Base-by-base conservation (phyloP, 495 filamentous ascomycete genomes). In the Hyphodiscus hymeniophilus region DNA sequence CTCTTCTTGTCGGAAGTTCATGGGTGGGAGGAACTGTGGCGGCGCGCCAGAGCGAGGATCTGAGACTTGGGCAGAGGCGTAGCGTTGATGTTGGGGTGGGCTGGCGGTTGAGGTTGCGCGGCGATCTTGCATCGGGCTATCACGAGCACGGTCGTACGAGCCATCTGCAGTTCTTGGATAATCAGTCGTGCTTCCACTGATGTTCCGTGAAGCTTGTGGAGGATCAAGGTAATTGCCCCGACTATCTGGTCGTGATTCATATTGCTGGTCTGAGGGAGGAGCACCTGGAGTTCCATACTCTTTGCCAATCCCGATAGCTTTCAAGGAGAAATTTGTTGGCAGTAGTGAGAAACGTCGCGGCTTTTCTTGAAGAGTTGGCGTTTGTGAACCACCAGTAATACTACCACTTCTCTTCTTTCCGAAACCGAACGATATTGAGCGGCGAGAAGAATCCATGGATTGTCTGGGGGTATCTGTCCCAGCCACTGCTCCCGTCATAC, bases 261-360 rank as follows among this genome's bases (percentile, higher is more conserved):
- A 70, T 24, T 63, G 65, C 3, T 63, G 59, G 8, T 69, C 34
- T 71, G 73, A 0, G 66, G 70, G 23, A 69, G 58, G 47, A 70
- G 70, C 5, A 64, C 62, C 60, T 23, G 52, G 45, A 2, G 63
- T 55, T 3, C 58, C 48, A 11, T 72, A 63, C 15, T 76, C 72
- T 54, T 69, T 74, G 54, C 70, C 60, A 55, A 73, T 63, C 17
- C 65, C 74, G 45, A 73, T 71, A 2, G 71, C 68, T 58, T 76
- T 82, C 61, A 78, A 66, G 17, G 86, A 90, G 62, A 92, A 85
- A 4, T 77, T 82, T 5, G 73, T 61, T 0, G 88, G 88, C 12
- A 97, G 70, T 38, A 98, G 76, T 2, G 87, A 94, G 63, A 89
- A 90, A n/a, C 82, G 73, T 45, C 80, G 64, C 12, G 71, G 70